Percentiles rank a stretch among this genome's conserved stretches.
These are phyloP conservation scores for Citrus inodora DNA, from an alignment of 345 rosid genomes.

Conservation along the genomic window DNA sequence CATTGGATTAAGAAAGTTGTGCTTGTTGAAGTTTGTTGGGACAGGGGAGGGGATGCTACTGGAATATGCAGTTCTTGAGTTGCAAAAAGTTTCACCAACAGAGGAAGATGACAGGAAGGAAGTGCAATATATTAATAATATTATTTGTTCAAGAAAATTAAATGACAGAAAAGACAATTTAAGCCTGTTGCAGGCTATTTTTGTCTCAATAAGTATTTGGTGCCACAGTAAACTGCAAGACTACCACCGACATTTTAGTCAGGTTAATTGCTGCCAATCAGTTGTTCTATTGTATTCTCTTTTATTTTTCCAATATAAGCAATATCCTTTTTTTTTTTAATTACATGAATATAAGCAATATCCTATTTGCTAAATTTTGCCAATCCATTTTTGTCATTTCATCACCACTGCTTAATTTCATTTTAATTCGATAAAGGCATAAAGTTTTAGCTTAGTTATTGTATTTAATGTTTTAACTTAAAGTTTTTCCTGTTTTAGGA, in stretches of 20 bases:
- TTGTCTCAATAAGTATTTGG: slow-evolving; percentile 61
- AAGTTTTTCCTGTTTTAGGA: not conserved
- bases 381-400: not conserved
- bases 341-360: not conserved
- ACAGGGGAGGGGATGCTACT: slow-evolving; percentile 71
- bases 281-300: not conserved
- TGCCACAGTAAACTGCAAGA: slow-evolving; percentile 73
- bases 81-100: slow-evolving; percentile 47
- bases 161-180: slow-evolving; percentile 37
- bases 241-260: slow-evolving; percentile 78
- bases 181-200: slow-evolving; percentile 53
- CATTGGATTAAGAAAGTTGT: slow-evolving; percentile 18
- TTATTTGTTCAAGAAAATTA: slow-evolving; percentile 51
- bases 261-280: slow-evolving; percentile 48
- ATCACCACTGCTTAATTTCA: not conserved
- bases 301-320: slow-evolving; percentile 3
- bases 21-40: slow-evolving; percentile 58
- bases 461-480: not conserved
- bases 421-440: not conserved
- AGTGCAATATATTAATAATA: slow-evolving; percentile 49
- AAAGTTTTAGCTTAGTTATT: not conserved
- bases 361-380: not conserved
- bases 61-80: slow-evolving; percentile 51
- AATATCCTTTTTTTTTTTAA: not conserved
- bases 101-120: slow-evolving; percentile 51